Conservation (phyloP, 352 stramenopile species). For the Phytophthora pini region DNA sequence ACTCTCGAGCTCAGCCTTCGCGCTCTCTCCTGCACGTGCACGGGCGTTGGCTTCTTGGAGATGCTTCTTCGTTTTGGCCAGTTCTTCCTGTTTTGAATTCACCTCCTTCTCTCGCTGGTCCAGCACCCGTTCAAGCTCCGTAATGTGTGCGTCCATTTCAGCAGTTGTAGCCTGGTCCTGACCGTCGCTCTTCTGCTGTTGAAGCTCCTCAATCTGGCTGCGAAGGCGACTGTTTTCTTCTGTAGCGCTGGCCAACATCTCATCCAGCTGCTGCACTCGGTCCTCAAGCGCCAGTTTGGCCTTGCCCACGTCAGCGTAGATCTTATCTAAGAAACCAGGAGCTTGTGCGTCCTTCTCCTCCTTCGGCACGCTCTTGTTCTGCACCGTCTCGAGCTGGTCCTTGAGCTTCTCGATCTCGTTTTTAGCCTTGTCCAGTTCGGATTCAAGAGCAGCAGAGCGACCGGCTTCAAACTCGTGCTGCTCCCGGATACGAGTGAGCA, state of each 20-base stretch:
- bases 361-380: slow-evolving; percentile 19
- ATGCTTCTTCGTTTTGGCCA: slow-evolving; percentile 31
- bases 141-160: slow-evolving; percentile 21
- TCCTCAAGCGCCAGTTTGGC: slow-evolving; percentile 78
- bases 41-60: slow-evolving; percentile 33
- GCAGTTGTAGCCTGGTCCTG: slow-evolving; percentile 8
- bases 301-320: slow-evolving; percentile 82
- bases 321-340: slow-evolving; percentile 76
- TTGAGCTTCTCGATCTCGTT: slow-evolving; percentile 44
- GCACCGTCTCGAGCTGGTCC: slow-evolving; percentile 33
- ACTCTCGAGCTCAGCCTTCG: slow-evolving; percentile 20
- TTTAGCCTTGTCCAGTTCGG: slow-evolving; percentile 49
- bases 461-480: slow-evolving; percentile 44
- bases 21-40: slow-evolving; percentile 13
- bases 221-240: slow-evolving; percentile 62
- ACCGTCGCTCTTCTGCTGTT: slow-evolving; percentile 19
- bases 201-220: slow-evolving; percentile 39
- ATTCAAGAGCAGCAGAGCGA: slow-evolving; percentile 37
- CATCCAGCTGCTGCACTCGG: slow-evolving; percentile 67
- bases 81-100: slow-evolving; percentile 18
- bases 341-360: slow-evolving; percentile 26
- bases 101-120: slow-evolving; percentile 35
- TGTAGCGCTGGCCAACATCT: slow-evolving; percentile 48
- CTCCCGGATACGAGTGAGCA: slow-evolving; percentile 45
- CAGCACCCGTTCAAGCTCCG: slow-evolving; percentile 31